A percentile compares a stretch with the other conserved stretches of the same genome.
Evolutionary conservation across 2,329 filamentous ascomycete species (phyloP).

Genomic region (Fusarium concolor): DNA sequence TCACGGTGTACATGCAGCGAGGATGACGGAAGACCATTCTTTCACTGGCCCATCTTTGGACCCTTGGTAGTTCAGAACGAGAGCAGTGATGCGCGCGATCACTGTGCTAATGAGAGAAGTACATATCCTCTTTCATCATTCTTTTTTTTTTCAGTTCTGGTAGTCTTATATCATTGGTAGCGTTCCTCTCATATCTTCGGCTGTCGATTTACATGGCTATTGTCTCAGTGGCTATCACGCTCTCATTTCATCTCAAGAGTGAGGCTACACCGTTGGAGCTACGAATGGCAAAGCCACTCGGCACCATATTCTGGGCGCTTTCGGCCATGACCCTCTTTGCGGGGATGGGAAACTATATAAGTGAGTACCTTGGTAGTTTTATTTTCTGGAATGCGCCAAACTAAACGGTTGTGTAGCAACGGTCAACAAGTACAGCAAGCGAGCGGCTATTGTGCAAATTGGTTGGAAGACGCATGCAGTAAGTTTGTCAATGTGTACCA

Average conservation of each 20-base stretch:
- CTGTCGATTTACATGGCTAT: conserved; percentile 91
- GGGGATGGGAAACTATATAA: conserved; percentile 89
- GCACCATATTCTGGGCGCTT: conserved; percentile 87
- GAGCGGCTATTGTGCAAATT: conserved; percentile 86
- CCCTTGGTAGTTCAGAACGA: conserved; percentile 80
- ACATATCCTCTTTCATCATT: not conserved
- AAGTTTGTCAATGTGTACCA: conserved; percentile 41
- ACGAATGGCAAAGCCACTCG: conserved; percentile 83
- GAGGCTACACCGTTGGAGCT: conserved; percentile 77
- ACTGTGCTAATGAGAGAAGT: conserved; percentile 84
- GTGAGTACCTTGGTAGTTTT: conserved; percentile 54
- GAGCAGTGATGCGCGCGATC: conserved; percentile 79
- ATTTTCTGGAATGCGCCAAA: not conserved
- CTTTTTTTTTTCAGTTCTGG: not conserved
- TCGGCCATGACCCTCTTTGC: conserved; percentile 79
- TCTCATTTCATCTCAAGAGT: conserved; percentile 90
- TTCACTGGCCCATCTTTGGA: conserved; percentile 68
- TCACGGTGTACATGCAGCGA: conserved; percentile 3
- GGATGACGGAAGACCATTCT: conserved; percentile 13
- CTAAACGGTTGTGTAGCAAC: conserved; percentile 59
- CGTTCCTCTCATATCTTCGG: conserved; percentile 91
- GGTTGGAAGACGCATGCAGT: conserved; percentile 94
- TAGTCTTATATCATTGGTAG: conserved; percentile 48
- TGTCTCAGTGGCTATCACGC: conserved; percentile 87
- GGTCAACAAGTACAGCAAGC: conserved; percentile 82